Percentiles rank a stretch among this genome's conserved stretches.
Conservation (phyloP, 164 flowering plant genomes). For the Saururus chinensis region DNA sequence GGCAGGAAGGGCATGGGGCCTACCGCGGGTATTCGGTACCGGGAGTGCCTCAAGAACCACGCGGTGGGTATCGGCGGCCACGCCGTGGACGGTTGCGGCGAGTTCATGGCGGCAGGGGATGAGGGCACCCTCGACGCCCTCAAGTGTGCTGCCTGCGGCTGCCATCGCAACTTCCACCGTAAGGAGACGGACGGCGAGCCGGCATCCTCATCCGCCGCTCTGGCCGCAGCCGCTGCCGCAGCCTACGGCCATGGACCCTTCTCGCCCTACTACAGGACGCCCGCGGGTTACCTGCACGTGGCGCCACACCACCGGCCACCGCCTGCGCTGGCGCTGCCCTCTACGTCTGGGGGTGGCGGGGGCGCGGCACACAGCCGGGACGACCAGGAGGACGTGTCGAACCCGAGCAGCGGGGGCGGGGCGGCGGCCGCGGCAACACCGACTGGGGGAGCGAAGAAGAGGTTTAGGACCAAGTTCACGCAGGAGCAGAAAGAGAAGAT, state of each 20-base stretch:
- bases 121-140: conserved; percentile 56
- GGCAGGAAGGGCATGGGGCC: not conserved
- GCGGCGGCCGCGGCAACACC: conserved; percentile 21
- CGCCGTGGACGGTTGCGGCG: conserved; percentile 76
- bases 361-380: conserved; percentile 21
- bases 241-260: conserved; percentile 6
- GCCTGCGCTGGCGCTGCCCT: conserved; percentile 41
- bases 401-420: conserved; percentile 17
- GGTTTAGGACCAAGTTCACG: conserved; percentile 29
- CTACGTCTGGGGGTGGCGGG: conserved; percentile 38
- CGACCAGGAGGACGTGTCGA: conserved; percentile 32
- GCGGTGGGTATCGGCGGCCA: conserved; percentile 57
- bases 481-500: conserved; percentile 35
- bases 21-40: conserved; percentile 16
- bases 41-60: conserved; percentile 71
- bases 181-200: conserved; percentile 25
- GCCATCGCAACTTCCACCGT: conserved; percentile 81
- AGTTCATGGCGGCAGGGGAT: conserved; percentile 56
- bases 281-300: conserved; percentile 38
- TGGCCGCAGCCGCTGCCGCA: not conserved
- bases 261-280: conserved; percentile 29
- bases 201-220: not conserved
- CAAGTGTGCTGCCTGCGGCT: conserved; percentile 62
- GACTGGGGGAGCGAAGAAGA: conserved; percentile 14
- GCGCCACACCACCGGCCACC: conserved; percentile 10